Evolutionary conservation across 306 rosid species (phyloP).

Genomic region (Rosa multiflora): DNA sequence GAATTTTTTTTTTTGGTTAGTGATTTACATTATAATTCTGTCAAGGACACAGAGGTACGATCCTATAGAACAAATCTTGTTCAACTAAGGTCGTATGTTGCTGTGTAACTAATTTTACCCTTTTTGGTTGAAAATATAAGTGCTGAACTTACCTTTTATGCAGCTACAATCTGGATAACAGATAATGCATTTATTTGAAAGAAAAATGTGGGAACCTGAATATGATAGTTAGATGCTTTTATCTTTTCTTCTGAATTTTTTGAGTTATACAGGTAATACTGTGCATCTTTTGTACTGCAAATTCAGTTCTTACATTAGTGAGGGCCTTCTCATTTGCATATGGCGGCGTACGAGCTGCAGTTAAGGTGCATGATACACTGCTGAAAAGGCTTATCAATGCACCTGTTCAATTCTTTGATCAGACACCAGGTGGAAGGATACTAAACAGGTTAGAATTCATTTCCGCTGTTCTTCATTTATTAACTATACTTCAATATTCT

Average conservation of each 20-base stretch:
- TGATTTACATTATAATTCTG: background rate
- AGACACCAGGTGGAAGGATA: slow-evolving; percentile 88
- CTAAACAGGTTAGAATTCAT: slow-evolving; percentile 68
- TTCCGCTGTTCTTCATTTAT: slow-evolving; percentile 18
- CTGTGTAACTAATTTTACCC: background rate
- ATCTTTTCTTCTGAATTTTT: slow-evolving; percentile 16
- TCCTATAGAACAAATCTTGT: background rate
- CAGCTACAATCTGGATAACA: background rate
- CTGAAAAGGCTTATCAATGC: slow-evolving; percentile 73
- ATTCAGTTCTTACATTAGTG: slow-evolving; percentile 83
- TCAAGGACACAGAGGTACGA: background rate
- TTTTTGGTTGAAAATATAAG: background rate
- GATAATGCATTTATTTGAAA: background rate
- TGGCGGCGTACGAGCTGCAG: slow-evolving; percentile 91
- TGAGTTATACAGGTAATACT: slow-evolving; percentile 65
- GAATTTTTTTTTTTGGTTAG: background rate
- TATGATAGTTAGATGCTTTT: background rate
- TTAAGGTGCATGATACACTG: slow-evolving; percentile 71
- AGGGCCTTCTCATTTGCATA: slow-evolving; percentile 96
- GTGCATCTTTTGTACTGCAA: slow-evolving; percentile 68
- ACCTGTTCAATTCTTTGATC: slow-evolving; percentile 84
- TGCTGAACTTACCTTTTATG: background rate
- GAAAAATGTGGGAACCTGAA: no score
- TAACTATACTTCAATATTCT: background rate
- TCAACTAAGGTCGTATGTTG: background rate